Percentiles rank a stretch among this genome's conserved stretches.
These are phyloP conservation scores for Polyrhizophydium stewartii DNA, from an alignment of 371 early-diverging fungal species.

Conservation along the genomic window DNA sequence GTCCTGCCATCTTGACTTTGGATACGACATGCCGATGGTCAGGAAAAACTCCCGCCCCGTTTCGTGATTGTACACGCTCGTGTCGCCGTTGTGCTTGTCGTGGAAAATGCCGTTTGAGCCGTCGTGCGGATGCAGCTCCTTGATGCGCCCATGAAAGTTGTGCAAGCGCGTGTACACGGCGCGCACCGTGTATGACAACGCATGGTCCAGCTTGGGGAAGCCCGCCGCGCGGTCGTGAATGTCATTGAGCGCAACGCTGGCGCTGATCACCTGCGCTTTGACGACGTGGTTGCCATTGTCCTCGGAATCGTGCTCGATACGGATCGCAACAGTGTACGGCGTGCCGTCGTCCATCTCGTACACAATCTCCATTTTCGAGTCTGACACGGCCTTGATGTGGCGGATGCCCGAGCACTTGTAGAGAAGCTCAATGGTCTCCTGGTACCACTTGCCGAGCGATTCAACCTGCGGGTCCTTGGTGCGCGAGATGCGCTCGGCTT, in stretches of 20 bases:
- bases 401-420: constrained; percentile 19
- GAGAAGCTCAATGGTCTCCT: constrained; percentile 15
- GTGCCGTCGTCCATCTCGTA: constrained; percentile 13
- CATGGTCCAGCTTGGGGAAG: constrained; percentile 6
- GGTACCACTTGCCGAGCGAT: constrained; percentile 28
- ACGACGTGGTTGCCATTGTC: not conserved
- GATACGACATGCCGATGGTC: constrained; percentile 5
- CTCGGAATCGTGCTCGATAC: not conserved
- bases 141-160: constrained; percentile 5
- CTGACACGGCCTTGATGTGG: constrained; percentile 10
- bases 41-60: constrained; percentile 13
- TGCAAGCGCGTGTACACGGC: constrained; percentile 4
- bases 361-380: constrained; percentile 14
- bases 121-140: constrained; percentile 7
- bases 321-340: not conserved
- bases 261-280: constrained; percentile 9
- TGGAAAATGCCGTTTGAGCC: constrained; percentile 1
- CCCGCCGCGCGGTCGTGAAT: constrained; percentile 21
- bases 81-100: constrained; percentile 9
- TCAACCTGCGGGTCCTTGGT: constrained; percentile 23
- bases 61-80: constrained; percentile 6
- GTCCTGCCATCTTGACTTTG: constrained; percentile 1
- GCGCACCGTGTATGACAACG: constrained; percentile 5
- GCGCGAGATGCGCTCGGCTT: constrained; percentile 11
- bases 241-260: constrained; percentile 12